These are phyloP conservation scores for Talaromyces sp. DNA, from an alignment of 2,329 filamentous ascomycete genomes.

Conservation along the genomic window DNA sequence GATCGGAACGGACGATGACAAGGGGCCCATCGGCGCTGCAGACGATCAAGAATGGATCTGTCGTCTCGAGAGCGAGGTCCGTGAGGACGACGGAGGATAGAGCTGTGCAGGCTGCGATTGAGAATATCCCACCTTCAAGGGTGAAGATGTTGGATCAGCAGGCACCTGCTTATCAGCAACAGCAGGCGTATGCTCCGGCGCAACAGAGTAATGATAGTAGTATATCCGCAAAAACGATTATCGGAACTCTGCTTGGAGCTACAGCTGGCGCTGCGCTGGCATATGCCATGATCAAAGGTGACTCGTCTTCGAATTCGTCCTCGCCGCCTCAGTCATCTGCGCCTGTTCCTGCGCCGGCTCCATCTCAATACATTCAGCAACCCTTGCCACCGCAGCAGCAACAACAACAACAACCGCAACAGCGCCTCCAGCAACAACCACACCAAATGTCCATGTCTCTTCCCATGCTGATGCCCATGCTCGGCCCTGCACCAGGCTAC, in stretches of 20 bases:
- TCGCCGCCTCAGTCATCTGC: conserved; percentile 24
- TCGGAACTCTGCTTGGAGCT: conserved; percentile 74
- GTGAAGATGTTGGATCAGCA: conserved; percentile 20
- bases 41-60: conserved; percentile 38
- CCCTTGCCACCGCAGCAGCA: conserved; percentile 20
- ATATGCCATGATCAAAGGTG: conserved; percentile 68
- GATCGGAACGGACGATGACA: conserved; percentile 17
- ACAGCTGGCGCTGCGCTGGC: conserved; percentile 73
- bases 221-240: conserved; percentile 56
- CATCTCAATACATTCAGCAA: conserved; percentile 17
- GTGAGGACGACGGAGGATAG: conserved; percentile 26
- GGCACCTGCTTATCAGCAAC: conserved; percentile 26
- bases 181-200: conserved; percentile 10
- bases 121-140: conserved; percentile 18
- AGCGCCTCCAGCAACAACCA: conserved; percentile 19
- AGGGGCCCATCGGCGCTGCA: conserved; percentile 32
- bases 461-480: conserved; percentile 15
- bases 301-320: conserved; percentile 35
- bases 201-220: conserved; percentile 41
- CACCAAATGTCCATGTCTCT: conserved; percentile 13
- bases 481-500: conserved; percentile 11
- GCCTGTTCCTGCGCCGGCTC: conserved; percentile 22
- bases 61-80: conserved; percentile 33
- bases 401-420: conserved; percentile 15
- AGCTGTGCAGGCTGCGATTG: conserved; percentile 27